phyloP scores from a whole-genome alignment of 2,329 filamentous ascomycete species.

The Ophiostoma pallidulum region DNA sequence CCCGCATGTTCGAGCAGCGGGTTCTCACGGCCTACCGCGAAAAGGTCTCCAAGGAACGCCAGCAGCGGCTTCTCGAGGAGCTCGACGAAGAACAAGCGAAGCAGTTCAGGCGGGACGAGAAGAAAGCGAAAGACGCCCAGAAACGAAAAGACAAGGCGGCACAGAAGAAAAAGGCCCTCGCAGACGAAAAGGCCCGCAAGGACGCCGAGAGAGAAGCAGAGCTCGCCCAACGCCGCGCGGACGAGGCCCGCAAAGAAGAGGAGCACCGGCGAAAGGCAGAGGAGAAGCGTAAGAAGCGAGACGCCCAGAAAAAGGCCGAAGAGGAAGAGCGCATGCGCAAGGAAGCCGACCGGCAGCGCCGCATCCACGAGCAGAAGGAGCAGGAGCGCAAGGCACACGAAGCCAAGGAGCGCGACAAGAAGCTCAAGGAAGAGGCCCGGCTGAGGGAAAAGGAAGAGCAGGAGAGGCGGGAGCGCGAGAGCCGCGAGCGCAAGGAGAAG shows the following conservation, averaged over 20 bases:
- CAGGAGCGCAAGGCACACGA: slow-evolving; percentile 75
- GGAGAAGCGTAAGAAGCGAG: slow-evolving; percentile 83
- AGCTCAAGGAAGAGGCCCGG: slow-evolving; percentile 71
- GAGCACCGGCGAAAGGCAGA: slow-evolving; percentile 76
- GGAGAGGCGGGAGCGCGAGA: slow-evolving; percentile 55
- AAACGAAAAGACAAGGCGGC: slow-evolving; percentile 92
- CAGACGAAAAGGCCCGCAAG: slow-evolving; percentile 81
- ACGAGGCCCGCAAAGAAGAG: slow-evolving; percentile 69
- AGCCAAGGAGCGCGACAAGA: slow-evolving; percentile 72
- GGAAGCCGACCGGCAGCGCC: slow-evolving; percentile 73
- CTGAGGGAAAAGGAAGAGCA: slow-evolving; percentile 66
- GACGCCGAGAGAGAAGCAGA: slow-evolving; percentile 86
- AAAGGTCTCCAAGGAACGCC: slow-evolving; percentile 88
- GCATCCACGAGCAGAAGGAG: slow-evolving; percentile 76
- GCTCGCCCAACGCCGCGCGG: slow-evolving; percentile 64
- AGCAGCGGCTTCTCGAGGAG: slow-evolving; percentile 83
- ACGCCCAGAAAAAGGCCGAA: slow-evolving; percentile 79
- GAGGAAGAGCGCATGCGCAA: slow-evolving; percentile 81
- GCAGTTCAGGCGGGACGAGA: slow-evolving; percentile 72
- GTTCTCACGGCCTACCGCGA: slow-evolving; percentile 96
- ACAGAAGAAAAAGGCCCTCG: slow-evolving; percentile 75
- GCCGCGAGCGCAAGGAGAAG: slow-evolving; percentile 37
- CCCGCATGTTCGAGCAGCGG: slow-evolving; percentile 97
- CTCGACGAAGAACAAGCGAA: slow-evolving; percentile 74
- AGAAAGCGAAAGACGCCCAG: slow-evolving; percentile 87